Percentiles rank a stretch among this genome's conserved stretches.
phyloP scores from a whole-genome alignment of 495 filamentous ascomycete genomes.

The Astrocystis sublimbata region DNA sequence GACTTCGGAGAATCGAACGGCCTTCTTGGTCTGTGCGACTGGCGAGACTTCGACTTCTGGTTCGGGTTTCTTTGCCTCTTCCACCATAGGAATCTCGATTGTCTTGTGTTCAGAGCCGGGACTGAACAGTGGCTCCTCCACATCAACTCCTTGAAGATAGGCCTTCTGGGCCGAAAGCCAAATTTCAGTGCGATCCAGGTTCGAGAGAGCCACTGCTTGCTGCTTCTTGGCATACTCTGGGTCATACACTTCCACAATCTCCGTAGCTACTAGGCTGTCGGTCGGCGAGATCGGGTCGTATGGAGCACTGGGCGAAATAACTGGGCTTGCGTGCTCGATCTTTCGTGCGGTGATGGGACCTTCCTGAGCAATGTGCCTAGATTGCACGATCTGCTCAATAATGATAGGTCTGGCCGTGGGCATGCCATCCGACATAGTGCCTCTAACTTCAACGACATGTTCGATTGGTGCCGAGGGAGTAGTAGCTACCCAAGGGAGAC shows the following conservation, averaged over 20 bases:
- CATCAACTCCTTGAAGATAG: constrained; percentile 67
- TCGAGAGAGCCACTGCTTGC: constrained; percentile 60
- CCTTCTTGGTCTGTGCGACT: constrained; percentile 61
- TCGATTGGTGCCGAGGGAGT: constrained; percentile 58
- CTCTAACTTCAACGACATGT: constrained; percentile 63
- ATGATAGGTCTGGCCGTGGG: constrained; percentile 62
- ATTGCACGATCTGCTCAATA: constrained; percentile 27
- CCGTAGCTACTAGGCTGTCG: constrained; percentile 50
- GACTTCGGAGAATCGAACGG: constrained; percentile 72
- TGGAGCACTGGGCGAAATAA: constrained; percentile 38
- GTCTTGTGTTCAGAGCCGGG: constrained; percentile 32
- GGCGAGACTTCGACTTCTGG: constrained; percentile 32
- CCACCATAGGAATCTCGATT: constrained; percentile 22
- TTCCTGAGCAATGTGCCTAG: constrained; percentile 23
- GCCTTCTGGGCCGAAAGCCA: constrained; percentile 80
- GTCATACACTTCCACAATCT: constrained; percentile 67
- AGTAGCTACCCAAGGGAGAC: constrained; percentile 63
- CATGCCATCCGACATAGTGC: constrained; percentile 56
- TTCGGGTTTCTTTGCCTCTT: constrained; percentile 33
- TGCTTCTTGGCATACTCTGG: constrained; percentile 68
- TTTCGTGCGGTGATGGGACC: constrained; percentile 29
- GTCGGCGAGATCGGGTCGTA: constrained; percentile 38
- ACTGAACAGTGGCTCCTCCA: constrained; percentile 49
- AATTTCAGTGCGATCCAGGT: constrained; percentile 74
- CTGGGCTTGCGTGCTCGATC: constrained; percentile 25